These are phyloP conservation scores for Cladosporium velox DNA, from an alignment of 2,329 filamentous ascomycete genomes.

Conservation along the genomic window DNA sequence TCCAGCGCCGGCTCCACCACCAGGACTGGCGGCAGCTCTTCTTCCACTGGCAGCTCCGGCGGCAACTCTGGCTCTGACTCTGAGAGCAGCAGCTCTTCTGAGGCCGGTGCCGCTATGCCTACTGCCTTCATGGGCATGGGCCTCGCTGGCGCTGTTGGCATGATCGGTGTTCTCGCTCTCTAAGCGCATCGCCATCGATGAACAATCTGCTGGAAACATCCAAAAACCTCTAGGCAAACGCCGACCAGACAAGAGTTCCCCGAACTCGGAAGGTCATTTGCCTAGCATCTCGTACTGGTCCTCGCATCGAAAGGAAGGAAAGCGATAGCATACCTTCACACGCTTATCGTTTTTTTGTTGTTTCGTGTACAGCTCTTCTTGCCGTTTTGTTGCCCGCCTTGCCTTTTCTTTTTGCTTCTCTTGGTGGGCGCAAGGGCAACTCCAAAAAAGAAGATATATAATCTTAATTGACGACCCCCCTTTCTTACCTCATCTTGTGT, in stretches of 20 bases:
- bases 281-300: not conserved
- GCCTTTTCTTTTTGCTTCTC: not conserved
- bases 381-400: not conserved
- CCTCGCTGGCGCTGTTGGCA: slow-evolving; percentile 43
- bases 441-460: slow-evolving; percentile 5
- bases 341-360: not conserved
- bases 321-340: not conserved
- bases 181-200: slow-evolving; percentile 31
- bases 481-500: not conserved
- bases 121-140: slow-evolving; percentile 43
- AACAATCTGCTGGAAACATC: not conserved
- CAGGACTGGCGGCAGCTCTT: slow-evolving; percentile 16
- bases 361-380: slow-evolving; percentile 3
- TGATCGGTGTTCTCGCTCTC: slow-evolving; percentile 47
- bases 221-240: not conserved
- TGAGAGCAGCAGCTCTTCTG: slow-evolving; percentile 21
- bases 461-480: slow-evolving; percentile 2
- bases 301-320: not conserved
- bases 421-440: not conserved
- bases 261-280: not conserved
- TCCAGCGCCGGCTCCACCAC: slow-evolving; percentile 7
- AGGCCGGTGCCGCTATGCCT: slow-evolving; percentile 37
- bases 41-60: slow-evolving; percentile 6
- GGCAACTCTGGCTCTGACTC: slow-evolving; percentile 23
- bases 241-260: not conserved